Conservation (phyloP, 352 stramenopile genomes). For the Thalassiosira exigua region DNA sequence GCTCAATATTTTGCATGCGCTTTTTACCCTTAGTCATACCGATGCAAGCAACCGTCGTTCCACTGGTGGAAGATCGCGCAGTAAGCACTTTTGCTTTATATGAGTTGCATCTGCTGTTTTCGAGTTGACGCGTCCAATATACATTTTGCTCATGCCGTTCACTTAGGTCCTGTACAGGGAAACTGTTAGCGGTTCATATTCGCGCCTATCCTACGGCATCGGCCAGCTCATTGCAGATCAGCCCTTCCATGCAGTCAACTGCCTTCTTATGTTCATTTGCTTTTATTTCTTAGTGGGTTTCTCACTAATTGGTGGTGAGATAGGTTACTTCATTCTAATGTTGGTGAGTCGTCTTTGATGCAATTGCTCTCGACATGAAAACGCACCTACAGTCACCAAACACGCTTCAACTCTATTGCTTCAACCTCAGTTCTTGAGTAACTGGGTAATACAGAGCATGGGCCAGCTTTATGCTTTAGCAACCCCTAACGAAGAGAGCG, state of each 20-base stretch:
- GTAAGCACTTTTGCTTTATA: too few relatives aligned
- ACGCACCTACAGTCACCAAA: too few relatives aligned
- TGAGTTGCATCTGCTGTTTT: too few relatives aligned
- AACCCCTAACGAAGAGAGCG: conserved; percentile 61
- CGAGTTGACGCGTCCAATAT: too few relatives aligned
- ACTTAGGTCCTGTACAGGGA: conserved; percentile 61
- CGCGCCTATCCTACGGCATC: conserved; percentile 50
- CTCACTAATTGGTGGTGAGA: conserved; percentile 3
- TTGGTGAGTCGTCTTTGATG: conserved; percentile 42
- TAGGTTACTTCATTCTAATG: conserved; percentile 61
- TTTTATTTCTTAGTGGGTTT: conserved; percentile 55
- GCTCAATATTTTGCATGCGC: too few relatives aligned
- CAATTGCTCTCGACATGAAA: too few relatives aligned
- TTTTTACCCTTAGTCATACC: too few relatives aligned
- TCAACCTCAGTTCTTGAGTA: too few relatives aligned
- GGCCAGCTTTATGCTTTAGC: conserved; percentile 55
- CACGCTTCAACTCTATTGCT: too few relatives aligned
- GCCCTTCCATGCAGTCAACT: conserved; percentile 36
- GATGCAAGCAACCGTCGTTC: conserved; percentile 56
- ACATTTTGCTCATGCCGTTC: too few relatives aligned
- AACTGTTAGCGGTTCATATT: conserved; percentile 50
- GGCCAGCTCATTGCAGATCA: conserved; percentile 55
- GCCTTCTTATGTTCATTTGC: conserved; percentile 29
- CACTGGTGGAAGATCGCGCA: conserved; percentile 55
- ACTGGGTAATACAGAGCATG: conserved; percentile 44